Evolutionary conservation across 208 protist species (phyloP).

Genomic region (Wallacemonas collosoma): DNA sequence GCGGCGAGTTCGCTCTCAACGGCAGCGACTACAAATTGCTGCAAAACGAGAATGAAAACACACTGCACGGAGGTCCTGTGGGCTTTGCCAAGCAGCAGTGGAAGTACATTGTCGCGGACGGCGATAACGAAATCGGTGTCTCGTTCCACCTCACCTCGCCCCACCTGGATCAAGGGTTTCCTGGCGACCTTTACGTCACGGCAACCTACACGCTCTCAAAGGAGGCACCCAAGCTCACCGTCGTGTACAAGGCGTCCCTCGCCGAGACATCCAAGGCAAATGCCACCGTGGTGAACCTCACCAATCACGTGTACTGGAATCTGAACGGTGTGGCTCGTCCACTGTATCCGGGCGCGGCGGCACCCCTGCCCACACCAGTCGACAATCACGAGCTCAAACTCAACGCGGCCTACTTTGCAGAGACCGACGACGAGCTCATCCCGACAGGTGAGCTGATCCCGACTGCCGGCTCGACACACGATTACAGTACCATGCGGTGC

Average conservation of each 20-base stretch:
- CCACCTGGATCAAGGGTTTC: slow-evolving; percentile 82
- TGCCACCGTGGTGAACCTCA: slow-evolving; percentile 75
- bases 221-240: slow-evolving; percentile 49
- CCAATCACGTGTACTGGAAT: slow-evolving; percentile 85
- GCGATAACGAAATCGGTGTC: slow-evolving; percentile 69
- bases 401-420: slow-evolving; percentile 49
- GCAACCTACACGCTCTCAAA: slow-evolving; percentile 73
- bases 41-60: slow-evolving; percentile 63
- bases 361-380: slow-evolving; percentile 40
- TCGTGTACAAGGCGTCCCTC: slow-evolving; percentile 49
- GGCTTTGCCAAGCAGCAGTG: slow-evolving; percentile 68
- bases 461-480: slow-evolving; percentile 46
- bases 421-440: slow-evolving; percentile 44
- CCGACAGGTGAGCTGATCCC: slow-evolving; percentile 48
- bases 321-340: slow-evolving; percentile 67
- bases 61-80: slow-evolving; percentile 69
- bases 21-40: slow-evolving; percentile 52
- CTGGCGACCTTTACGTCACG: slow-evolving; percentile 69
- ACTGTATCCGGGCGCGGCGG: slow-evolving; percentile 11
- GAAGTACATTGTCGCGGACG: slow-evolving; percentile 74
- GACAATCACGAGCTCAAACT: slow-evolving; percentile 63
- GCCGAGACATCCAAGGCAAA: slow-evolving; percentile 57
- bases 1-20: slow-evolving; percentile 53
- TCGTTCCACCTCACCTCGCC: slow-evolving; percentile 70
- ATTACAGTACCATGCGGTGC: slow-evolving; percentile 50